Evolutionary conservation across 352 stramenopile species (phyloP).

Genomic region (Phytophthora foliorum): DNA sequence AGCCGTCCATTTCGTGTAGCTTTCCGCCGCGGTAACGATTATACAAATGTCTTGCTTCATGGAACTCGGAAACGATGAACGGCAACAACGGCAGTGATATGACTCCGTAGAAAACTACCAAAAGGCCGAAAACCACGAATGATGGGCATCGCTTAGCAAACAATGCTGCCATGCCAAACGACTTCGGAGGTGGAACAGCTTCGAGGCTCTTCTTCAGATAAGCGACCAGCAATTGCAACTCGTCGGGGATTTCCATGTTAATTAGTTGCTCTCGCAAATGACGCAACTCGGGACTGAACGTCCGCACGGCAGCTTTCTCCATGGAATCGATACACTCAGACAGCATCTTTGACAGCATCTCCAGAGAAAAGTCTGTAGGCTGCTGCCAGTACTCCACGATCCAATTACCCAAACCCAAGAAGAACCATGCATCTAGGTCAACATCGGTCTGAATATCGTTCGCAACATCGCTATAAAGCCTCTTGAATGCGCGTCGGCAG

Average conservation of each 20-base stretch:
- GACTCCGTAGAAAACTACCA: slow-evolving; percentile 64
- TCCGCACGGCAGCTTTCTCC: slow-evolving; percentile 55
- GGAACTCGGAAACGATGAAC: slow-evolving; percentile 61
- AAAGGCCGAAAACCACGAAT: slow-evolving; percentile 56
- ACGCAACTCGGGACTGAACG: slow-evolving; percentile 67
- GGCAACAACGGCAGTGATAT: slow-evolving; percentile 66
- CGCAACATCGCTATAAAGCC: slow-evolving; percentile 54
- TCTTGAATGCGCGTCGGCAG: slow-evolving; percentile 55
- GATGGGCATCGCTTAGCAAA: slow-evolving; percentile 75
- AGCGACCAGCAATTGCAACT: slow-evolving; percentile 63
- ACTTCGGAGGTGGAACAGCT: slow-evolving; percentile 56
- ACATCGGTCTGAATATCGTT: slow-evolving; percentile 69
- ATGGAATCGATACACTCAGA: slow-evolving; percentile 63
- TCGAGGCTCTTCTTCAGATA: slow-evolving; percentile 78
- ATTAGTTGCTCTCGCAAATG: slow-evolving; percentile 57
- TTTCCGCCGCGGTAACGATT: slow-evolving; percentile 39
- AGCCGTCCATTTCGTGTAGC: slow-evolving; percentile 60
- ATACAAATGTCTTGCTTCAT: slow-evolving; percentile 50
- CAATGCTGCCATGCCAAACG: slow-evolving; percentile 51
- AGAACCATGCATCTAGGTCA: slow-evolving; percentile 76
- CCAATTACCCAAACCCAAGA: slow-evolving; percentile 77
- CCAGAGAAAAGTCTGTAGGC: slow-evolving; percentile 77
- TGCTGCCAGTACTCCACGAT: slow-evolving; percentile 86
- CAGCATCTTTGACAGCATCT: slow-evolving; percentile 74
- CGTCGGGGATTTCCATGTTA: slow-evolving; percentile 50